phyloP scores from a whole-genome alignment of 768 basidiomycete genomes.

The Pleurotus tuber-regium region DNA sequence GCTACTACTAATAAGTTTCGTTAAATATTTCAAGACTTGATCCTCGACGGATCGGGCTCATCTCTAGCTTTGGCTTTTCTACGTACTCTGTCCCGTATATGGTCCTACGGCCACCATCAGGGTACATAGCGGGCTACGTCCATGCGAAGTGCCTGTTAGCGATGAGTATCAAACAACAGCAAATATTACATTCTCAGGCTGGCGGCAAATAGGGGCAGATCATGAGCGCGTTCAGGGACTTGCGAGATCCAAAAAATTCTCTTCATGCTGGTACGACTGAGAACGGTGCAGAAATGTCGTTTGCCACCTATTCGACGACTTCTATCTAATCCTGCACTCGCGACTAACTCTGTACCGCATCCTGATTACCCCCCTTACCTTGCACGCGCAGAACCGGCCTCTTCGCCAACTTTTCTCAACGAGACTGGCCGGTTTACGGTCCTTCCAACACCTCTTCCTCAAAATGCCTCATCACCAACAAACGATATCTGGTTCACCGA shows the following conservation, averaged over 20 bases:
- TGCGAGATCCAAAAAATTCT: neutral
- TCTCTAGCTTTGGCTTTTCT: too few species aligned
- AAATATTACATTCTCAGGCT: too few species aligned
- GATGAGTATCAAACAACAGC: too few species aligned
- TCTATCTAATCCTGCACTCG: conserved; percentile 2
- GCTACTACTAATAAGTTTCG: too few species aligned
- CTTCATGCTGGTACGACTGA: conserved; percentile 7
- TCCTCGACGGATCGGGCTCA: too few species aligned
- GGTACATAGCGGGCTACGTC: too few species aligned
- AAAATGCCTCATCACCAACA: conserved; percentile 33
- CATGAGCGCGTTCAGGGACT: neutral
- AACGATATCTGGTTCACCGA: conserved; percentile 61
- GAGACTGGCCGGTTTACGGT: conserved; percentile 50
- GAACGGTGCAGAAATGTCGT: conserved; percentile 11
- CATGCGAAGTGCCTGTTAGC: too few species aligned
- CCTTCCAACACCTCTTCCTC: conserved; percentile 65
- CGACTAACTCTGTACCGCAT: conserved; percentile 28
- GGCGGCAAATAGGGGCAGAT: too few species aligned
- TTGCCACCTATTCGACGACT: conserved; percentile 9
- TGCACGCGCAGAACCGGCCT: conserved; percentile 17
- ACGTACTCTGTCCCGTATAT: too few species aligned
- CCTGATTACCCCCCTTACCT: conserved; percentile 40
- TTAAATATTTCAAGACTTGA: too few species aligned
- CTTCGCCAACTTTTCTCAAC: conserved; percentile 45
- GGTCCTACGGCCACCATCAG: too few species aligned